These are phyloP conservation scores for Tetrapisispora fleetii DNA, from an alignment of 805 yeast genomes.

Conservation along the genomic window DNA sequence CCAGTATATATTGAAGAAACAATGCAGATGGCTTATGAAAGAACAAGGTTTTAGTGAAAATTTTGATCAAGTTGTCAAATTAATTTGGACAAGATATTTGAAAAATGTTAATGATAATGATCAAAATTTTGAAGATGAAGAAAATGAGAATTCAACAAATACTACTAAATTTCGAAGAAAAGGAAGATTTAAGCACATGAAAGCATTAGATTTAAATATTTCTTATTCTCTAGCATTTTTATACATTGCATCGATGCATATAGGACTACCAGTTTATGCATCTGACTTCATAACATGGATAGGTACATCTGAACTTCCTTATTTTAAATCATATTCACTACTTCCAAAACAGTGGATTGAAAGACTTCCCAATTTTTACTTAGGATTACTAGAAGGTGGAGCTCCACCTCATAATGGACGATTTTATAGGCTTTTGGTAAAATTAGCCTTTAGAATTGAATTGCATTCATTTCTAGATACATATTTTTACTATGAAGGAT, in stretches of 20 bases:
- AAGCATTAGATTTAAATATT: constrained; percentile 13
- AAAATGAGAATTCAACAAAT: constrained; percentile 7
- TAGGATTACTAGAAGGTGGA: constrained; percentile 33
- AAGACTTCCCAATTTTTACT: constrained; percentile 32
- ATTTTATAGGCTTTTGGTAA: constrained; percentile 26
- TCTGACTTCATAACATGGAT: constrained; percentile 39
- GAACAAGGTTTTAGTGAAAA: constrained; percentile 24
- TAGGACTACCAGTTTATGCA: constrained; percentile 42
- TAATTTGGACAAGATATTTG: constrained; percentile 29
- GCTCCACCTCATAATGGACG: constrained; percentile 33
- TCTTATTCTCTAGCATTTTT: constrained; percentile 31
- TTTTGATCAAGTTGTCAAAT: constrained; percentile 29
- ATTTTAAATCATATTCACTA: constrained; percentile 31
- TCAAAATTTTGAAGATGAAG: constrained; percentile 7
- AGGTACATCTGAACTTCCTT: constrained; percentile 40
- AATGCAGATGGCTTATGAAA: constrained; percentile 34
- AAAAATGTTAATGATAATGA: constrained; percentile 6
- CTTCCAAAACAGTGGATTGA: constrained; percentile 33
- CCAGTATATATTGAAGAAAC: constrained; percentile 43
- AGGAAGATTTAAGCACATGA: constrained; percentile 2
- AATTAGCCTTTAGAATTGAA: constrained; percentile 5
- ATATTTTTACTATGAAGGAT: constrained; percentile 9
- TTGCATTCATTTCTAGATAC: constrained; percentile 9
- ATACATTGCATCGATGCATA: constrained; percentile 41
- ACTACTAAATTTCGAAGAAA: neutral